Evolutionary conservation across 352 stramenopile genomes (phyloP).

Genomic region (Phytophthora constricta): DNA sequence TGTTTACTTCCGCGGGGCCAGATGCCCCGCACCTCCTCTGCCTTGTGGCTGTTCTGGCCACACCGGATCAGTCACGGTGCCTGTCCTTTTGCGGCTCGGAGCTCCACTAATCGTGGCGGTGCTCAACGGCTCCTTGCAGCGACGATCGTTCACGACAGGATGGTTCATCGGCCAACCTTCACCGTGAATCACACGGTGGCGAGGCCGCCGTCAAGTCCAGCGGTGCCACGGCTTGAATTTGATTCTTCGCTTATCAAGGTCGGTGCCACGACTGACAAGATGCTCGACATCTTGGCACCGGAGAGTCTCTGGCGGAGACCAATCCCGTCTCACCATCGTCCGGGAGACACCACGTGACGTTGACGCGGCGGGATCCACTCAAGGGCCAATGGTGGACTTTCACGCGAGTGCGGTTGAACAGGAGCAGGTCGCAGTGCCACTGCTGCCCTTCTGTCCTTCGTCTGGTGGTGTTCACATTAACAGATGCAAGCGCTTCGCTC

Average conservation of each 20-base stretch:
- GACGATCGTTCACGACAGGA: not conserved
- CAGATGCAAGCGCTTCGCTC: constrained; percentile 1
- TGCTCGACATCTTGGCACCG: not conserved
- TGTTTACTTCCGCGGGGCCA: constrained; percentile 11
- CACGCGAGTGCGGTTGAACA: not conserved
- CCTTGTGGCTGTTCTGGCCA: constrained; percentile 3
- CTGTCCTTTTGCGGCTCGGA: not conserved
- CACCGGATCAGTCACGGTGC: not conserved
- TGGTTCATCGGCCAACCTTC: too few relatives aligned
- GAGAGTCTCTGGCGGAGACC: too few relatives aligned
- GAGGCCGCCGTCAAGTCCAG: too few relatives aligned
- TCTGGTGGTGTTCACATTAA: constrained; percentile 6
- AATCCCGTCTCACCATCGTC: not conserved
- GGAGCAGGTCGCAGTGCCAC: not conserved
- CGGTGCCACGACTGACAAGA: not conserved
- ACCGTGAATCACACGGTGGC: not conserved
- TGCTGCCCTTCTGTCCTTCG: not conserved
- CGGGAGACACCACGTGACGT: not conserved
- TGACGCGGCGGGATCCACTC: not conserved
- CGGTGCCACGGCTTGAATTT: too few relatives aligned
- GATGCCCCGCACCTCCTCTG: not conserved
- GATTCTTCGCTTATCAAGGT: too few relatives aligned
- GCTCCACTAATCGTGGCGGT: constrained; percentile 20
- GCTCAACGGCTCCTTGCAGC: constrained; percentile 8
- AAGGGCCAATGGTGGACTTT: not conserved